Evolutionary conservation across 257 asterid species (phyloP).

Genomic region (Cordia subcordata): DNA sequence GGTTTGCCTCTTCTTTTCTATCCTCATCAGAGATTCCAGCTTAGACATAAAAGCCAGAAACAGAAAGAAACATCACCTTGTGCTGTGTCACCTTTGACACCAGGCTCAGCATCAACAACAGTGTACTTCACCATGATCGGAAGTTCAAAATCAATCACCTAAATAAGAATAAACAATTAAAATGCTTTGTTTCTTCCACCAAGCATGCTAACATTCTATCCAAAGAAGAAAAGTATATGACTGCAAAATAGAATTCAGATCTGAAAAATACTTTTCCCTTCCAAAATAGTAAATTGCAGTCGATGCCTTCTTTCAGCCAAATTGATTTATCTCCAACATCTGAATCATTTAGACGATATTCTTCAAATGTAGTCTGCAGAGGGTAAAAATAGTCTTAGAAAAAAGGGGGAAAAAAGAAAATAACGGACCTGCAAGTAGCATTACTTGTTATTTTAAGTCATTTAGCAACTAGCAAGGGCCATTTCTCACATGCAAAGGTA

Average conservation of each 20-base stretch:
- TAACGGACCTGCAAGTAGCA: not conserved
- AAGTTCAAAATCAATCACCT: slow-evolving; percentile 96
- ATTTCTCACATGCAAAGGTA: not conserved
- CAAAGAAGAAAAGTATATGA: slow-evolving; percentile 4
- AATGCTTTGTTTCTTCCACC: slow-evolving; percentile 2
- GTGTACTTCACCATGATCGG: slow-evolving; percentile 85
- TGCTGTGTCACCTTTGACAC: slow-evolving; percentile 94
- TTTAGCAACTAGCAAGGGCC: not conserved
- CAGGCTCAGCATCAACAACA: slow-evolving; percentile 90
- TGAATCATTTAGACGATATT: slow-evolving; percentile 69
- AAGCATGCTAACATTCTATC: not conserved
- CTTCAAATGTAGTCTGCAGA: slow-evolving; percentile 78
- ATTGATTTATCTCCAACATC: slow-evolving; percentile 88
- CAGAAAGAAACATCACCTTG: slow-evolving; percentile 57
- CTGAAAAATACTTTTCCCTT: slow-evolving; percentile 56
- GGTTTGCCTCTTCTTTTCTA: not conserved
- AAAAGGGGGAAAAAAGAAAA: not conserved
- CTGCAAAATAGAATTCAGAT: slow-evolving; percentile 3
- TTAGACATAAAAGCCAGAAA: not conserved
- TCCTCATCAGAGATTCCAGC: not conserved
- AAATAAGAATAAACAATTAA: slow-evolving; percentile 15
- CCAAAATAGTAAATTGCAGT: slow-evolving; percentile 93
- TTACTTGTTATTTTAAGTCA: not conserved
- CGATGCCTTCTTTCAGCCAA: slow-evolving; percentile 99
- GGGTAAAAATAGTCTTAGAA: slow-evolving; percentile 7